Percentiles rank a stretch among this genome's conserved stretches.
Conservation (phyloP, 352 stramenopile genomes). For the Bremia lactucae region DNA sequence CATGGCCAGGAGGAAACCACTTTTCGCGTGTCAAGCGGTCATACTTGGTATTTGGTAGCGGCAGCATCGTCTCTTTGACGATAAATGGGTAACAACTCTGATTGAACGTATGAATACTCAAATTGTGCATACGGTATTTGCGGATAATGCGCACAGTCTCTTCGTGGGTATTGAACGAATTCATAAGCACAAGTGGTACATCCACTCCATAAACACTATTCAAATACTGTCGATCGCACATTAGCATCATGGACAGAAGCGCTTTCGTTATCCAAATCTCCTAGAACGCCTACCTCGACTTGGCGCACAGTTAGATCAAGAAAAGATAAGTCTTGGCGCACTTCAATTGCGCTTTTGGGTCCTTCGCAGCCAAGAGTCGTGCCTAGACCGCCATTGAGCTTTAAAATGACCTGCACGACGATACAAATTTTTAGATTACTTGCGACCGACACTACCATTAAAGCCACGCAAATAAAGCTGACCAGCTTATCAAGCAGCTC, state of each 20-base stretch:
- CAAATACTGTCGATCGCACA: conserved; percentile 43
- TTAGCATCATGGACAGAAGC: not conserved
- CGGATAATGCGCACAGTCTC: conserved; percentile 95
- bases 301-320: conserved; percentile 98
- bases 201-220: conserved; percentile 89
- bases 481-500: conserved; percentile 93
- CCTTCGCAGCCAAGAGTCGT: conserved; percentile 95
- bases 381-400: conserved; percentile 98
- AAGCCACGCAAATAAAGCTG: not conserved
- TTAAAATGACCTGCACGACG: conserved; percentile 85
- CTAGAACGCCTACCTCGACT: conserved; percentile 69
- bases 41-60: conserved; percentile 80
- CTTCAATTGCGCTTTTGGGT: conserved; percentile 90
- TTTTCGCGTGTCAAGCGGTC: conserved; percentile 70
- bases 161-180: conserved; percentile 98
- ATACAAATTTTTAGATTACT: conserved; percentile 9
- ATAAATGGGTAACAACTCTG: conserved; percentile 89
- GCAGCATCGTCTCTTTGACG: conserved; percentile 85
- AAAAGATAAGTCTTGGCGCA: conserved; percentile 91
- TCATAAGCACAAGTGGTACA: conserved; percentile 99
- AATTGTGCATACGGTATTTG: conserved; percentile 95
- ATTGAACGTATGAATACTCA: conserved; percentile 93
- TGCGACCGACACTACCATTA: not conserved
- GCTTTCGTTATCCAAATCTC: not conserved
- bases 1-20: conserved; percentile 96